These are phyloP conservation scores for Fusarium cyanostomum DNA, from an alignment of 2,329 filamentous ascomycete species.

Conservation along the genomic window DNA sequence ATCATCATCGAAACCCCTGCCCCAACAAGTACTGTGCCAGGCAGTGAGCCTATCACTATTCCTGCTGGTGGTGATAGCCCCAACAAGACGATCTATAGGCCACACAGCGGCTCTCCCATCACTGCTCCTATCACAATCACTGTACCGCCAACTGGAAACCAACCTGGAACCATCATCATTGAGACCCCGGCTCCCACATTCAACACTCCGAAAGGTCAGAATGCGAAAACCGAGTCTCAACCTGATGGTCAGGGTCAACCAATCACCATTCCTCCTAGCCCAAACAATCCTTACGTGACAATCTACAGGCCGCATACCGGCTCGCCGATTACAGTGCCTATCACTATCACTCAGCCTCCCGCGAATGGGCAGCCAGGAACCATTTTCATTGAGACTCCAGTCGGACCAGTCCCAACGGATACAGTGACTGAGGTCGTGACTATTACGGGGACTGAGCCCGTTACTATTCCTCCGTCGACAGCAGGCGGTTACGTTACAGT, in stretches of 20 bases:
- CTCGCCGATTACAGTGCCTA: background rate
- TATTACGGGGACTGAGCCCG: background rate
- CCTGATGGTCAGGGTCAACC: conserved; percentile 1
- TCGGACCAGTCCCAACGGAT: background rate
- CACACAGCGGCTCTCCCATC: conserved; percentile 17
- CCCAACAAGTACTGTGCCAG: conserved; percentile 11
- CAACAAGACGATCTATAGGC: conserved; percentile 26
- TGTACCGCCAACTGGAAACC: conserved; percentile 5
- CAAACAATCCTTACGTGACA: conserved; percentile 26
- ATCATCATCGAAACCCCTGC: conserved; percentile 27
- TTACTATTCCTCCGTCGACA: conserved; percentile 18
- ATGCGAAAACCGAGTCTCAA: conserved; percentile 8
- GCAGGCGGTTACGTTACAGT: conserved; percentile 17
- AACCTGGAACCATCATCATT: conserved; percentile 24
- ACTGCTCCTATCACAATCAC: conserved; percentile 15
- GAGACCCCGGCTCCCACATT: conserved; percentile 25
- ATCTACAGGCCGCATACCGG: conserved; percentile 27
- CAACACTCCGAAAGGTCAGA: conserved; percentile 21
- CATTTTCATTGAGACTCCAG: conserved; percentile 28
- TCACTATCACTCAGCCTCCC: conserved; percentile 28
- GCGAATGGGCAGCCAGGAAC: conserved; percentile 29
- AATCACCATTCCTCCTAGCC: conserved; percentile 27
- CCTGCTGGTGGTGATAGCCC: conserved; percentile 13
- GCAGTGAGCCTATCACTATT: conserved; percentile 23
- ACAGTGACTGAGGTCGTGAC: conserved; percentile 11